Percentiles rank a stretch among this genome's conserved stretches.
Conservation (phyloP, 2,329 filamentous ascomycete species). For the Berkeleyomyces rouxiae region DNA sequence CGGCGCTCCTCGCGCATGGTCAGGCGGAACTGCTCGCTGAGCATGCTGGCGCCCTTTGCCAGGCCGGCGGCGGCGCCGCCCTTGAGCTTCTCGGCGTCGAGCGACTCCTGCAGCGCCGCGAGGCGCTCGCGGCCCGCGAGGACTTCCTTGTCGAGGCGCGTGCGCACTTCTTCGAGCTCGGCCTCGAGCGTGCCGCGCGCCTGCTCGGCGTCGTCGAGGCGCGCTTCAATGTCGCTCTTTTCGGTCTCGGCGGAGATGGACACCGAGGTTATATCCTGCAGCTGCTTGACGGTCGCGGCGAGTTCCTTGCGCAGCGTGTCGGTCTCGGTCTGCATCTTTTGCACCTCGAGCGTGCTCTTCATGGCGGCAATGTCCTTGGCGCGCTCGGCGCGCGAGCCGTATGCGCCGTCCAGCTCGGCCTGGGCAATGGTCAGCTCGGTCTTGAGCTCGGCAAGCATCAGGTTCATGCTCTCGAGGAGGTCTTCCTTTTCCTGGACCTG, state of each 20-base stretch:
- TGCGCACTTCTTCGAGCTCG: conserved; percentile 23
- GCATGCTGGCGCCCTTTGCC: conserved; percentile 30
- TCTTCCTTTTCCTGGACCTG: conserved; percentile 31
- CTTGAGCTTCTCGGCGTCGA: conserved; percentile 32
- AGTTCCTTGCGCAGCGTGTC: conserved; percentile 35
- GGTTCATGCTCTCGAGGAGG: conserved; percentile 33
- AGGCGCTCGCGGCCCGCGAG: conserved; percentile 23
- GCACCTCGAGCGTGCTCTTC: conserved; percentile 30
- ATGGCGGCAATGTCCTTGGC: conserved; percentile 40
- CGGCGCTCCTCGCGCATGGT: conserved; percentile 41
- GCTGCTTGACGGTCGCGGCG: conserved; percentile 31
- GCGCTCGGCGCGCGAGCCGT: conserved; percentile 41
- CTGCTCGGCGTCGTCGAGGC: conserved; percentile 26
- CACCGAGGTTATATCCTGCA: conserved; percentile 37
- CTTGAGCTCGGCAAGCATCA: conserved; percentile 40
- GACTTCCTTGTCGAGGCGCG: conserved; percentile 27
- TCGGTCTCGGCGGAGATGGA: conserved; percentile 34
- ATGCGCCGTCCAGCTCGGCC: conserved; percentile 45
- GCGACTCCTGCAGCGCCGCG: conserved; percentile 31
- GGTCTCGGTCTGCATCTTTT: conserved; percentile 31
- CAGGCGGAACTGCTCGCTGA: conserved; percentile 39
- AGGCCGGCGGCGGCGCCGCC: conserved; percentile 22
- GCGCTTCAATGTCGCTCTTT: conserved; percentile 29
- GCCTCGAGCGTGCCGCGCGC: conserved; percentile 23
- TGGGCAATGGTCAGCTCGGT: conserved; percentile 44